These are phyloP conservation scores for Alternaria sp. DNA, from an alignment of 2,329 filamentous ascomycete genomes.

Conservation along the genomic window DNA sequence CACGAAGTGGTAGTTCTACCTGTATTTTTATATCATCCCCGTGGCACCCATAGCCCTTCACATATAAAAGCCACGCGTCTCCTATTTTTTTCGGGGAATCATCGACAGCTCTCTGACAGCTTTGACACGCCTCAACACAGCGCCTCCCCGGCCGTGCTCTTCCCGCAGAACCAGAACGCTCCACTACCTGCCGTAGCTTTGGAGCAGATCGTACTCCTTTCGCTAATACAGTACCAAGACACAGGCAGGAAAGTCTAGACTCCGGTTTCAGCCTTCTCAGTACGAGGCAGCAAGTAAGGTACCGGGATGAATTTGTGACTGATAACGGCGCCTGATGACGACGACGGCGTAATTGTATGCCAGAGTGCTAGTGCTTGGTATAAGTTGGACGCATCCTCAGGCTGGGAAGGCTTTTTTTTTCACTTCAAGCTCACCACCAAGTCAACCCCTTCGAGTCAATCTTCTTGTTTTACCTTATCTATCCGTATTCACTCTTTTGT, in stretches of 20 bases:
- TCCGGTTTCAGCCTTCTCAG: constrained; percentile 46
- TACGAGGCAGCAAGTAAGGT: constrained; percentile 17
- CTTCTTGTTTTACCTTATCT: constrained; percentile 23
- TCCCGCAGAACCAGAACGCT: constrained; percentile 24
- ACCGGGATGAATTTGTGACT: constrained; percentile 1
- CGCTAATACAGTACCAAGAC: constrained; percentile 5
- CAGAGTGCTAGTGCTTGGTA: constrained; percentile 27
- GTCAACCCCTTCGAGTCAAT: constrained; percentile 27
- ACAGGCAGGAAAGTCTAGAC: constrained; percentile 16
- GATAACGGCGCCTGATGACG: constrained; percentile 6
- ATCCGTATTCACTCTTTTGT: constrained; percentile 43
- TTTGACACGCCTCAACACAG: constrained; percentile 37
- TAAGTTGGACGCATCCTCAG: constrained; percentile 30
- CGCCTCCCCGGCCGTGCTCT: constrained; percentile 22
- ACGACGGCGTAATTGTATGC: constrained; percentile 17
- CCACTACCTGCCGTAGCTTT: constrained; percentile 17
- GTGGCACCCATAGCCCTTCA: neutral
- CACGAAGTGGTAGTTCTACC: neutral
- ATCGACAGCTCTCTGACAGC: constrained; percentile 33
- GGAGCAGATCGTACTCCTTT: constrained; percentile 18
- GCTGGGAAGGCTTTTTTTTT: constrained; percentile 15
- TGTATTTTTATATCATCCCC: neutral
- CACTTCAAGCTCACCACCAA: constrained; percentile 25
- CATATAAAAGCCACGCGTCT: constrained; percentile 25
- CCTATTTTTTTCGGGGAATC: constrained; percentile 13